Evolutionary conservation across 805 yeast species (phyloP), one percentile per base, ranked within the genome.

Genomic region (Metschnikowia proteae): DNA sequence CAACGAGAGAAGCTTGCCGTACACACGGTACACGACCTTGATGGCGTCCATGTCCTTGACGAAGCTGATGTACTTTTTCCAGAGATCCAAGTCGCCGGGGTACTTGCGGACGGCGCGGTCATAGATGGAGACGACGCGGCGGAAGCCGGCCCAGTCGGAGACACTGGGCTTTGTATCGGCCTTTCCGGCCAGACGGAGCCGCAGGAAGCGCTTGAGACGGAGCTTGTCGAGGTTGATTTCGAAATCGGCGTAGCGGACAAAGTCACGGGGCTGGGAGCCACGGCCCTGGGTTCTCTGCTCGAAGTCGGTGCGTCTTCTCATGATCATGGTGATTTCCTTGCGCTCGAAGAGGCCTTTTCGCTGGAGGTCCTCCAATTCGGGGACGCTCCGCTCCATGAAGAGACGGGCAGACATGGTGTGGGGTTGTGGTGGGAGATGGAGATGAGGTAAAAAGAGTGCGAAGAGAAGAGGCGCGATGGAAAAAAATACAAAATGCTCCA

Each of bases 301-400:
- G 60, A 90, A 94, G 67, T 91, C 97, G 0, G 97, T 92, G 70
- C 99, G 80, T 62, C 90, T 81, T 69, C 94, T 84, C 89, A 92
- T 88, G 46, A 94, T 85, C 73, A 79, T 76, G 36, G 84, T 82
- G 55, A 90, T 82, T 67, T 94, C 99, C 57, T 79, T 80, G 58
- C 86, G 86, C 37, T 82, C 84, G 65, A 94, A 94, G 4, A 94
- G 74, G 3, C 90, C 90, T 60, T 88, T 85, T 49, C 80, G 80
- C 50, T 84, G 82, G 31, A 94, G 78, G 60, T 92, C 99, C 60
- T 91, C 92, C 47, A 94, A 76, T 67, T 94, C 99, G 0, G 96
- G 96, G 61, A 91, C 90, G 4, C 90, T 80, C 71, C 76, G 82
- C 63, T 81, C 85, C 58, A 81, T 62, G 59, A 73, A 78, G 60